Base-by-base conservation (phyloP, 768 basidiomycete genomes). In the Galerina sulciceps region DNA sequence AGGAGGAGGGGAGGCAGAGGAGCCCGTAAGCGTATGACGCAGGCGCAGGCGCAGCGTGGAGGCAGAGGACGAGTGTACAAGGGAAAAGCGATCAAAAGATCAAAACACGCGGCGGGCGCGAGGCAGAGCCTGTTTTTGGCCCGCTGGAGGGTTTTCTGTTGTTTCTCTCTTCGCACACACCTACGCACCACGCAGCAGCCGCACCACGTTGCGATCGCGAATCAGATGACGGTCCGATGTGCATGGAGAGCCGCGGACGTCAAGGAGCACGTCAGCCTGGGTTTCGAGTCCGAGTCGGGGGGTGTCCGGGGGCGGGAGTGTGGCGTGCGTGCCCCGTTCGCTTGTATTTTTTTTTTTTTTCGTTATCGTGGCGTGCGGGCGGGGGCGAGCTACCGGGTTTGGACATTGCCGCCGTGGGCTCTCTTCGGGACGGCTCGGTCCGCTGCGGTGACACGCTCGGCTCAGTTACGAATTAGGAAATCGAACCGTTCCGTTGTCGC, bases 91-190 rank as follows among this genome's bases (percentile, higher is more conserved):
- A 20, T 17, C 37, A 45, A 35, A 44, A 55, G 54, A 37, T 42
- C 41, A 26, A 55, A 55, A 46, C 54, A 55, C 58, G 58, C 53
- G 58, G 58, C 45, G 58, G 53, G 58, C 52, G 58, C 58, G 53
- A 54, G 58, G 57, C 57, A 34, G 26, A 31, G 26, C 26, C 26
- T 31, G 26, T 31, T 31, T 31, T 31, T 31, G 26, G 26, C 26
- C 26, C 26, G 26, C 26, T 31, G 26, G 26, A 31, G 26, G 8
- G 26, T 4, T 31, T 31, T 4, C 26, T 31, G 26, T 31, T 31
- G 8, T 31, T 31, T 31, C 8, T 31, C 26, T 31, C n/a, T n/a
- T n/a, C n/a, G n/a, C n/a, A n/a, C n/a, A n/a, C n/a, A n/a, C n/a
- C n/a, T n/a, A n/a, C 26, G 26, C 26, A 31, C 26, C 26, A 31